Evolutionary conservation across 257 asterid genomes (phyloP).

Genomic region (Capsicum chinense): DNA sequence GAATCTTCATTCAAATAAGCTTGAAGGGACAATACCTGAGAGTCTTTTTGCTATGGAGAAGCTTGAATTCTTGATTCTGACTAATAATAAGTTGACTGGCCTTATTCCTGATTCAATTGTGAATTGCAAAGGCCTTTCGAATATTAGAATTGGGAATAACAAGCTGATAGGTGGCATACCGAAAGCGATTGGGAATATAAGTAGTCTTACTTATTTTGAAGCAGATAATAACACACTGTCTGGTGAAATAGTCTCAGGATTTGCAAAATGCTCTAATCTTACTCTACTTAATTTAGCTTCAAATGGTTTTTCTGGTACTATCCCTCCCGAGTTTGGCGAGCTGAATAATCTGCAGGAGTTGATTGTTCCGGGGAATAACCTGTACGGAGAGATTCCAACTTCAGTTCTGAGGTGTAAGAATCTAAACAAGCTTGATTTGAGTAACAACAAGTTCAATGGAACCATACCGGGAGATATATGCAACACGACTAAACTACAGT

Average conservation of each 20-base stretch:
- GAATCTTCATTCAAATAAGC: slow-evolving; percentile 85
- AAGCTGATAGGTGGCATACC: slow-evolving; percentile 77
- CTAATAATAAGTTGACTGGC: slow-evolving; percentile 76
- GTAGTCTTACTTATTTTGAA: slow-evolving; percentile 90
- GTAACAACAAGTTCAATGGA: slow-evolving; percentile 76
- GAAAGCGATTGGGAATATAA: slow-evolving; percentile 70
- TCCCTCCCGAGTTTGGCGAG: slow-evolving; percentile 76
- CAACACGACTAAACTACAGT: slow-evolving; percentile 76
- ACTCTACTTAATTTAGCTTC: slow-evolving; percentile 90
- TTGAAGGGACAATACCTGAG: slow-evolving; percentile 82
- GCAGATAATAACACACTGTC: slow-evolving; percentile 82
- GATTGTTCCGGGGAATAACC: slow-evolving; percentile 68
- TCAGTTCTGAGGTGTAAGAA: slow-evolving; percentile 68
- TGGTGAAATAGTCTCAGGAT: slow-evolving; percentile 81
- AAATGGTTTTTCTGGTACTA: slow-evolving; percentile 68
- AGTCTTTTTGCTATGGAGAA: slow-evolving; percentile 75
- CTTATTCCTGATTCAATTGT: slow-evolving; percentile 68
- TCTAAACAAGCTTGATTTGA: slow-evolving; percentile 85
- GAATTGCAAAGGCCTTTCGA: slow-evolving; percentile 72
- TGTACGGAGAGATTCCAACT: slow-evolving; percentile 76
- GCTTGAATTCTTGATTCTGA: slow-evolving; percentile 70
- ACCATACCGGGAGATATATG: slow-evolving; percentile 72
- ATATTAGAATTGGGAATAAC: slow-evolving; percentile 83
- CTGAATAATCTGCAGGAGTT: slow-evolving; percentile 78
- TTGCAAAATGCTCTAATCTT: slow-evolving; percentile 78